A percentile compares a stretch with the other conserved stretches of the same genome.
These are phyloP conservation scores for Apiotrichum siamense DNA, from an alignment of 1,284 basidiomycete species.

Conservation along the genomic window DNA sequence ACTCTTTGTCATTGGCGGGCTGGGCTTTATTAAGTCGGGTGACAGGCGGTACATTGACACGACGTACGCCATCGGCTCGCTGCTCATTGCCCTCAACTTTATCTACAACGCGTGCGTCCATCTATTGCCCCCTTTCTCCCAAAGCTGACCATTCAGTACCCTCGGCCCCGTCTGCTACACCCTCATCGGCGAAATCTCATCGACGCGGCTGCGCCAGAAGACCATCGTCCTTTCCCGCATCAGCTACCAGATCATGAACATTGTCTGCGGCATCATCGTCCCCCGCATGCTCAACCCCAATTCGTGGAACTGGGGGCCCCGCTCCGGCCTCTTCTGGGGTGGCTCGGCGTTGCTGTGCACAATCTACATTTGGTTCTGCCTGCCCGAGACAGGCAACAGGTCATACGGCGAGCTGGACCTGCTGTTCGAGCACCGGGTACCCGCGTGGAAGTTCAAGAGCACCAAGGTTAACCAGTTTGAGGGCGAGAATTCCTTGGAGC, in stretches of 20 bases:
- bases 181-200: constrained; percentile 34
- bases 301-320: constrained; percentile 23
- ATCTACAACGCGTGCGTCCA: constrained; percentile 8
- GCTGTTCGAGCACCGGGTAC: constrained; percentile 28
- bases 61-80: constrained; percentile 10
- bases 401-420: constrained; percentile 30
- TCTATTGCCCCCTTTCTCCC: no score
- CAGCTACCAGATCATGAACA: constrained; percentile 38
- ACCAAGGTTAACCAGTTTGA: constrained; percentile 23
- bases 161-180: constrained; percentile 26
- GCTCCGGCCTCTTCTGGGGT: constrained; percentile 29
- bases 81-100: constrained; percentile 24
- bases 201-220: constrained; percentile 45
- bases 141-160: background rate
- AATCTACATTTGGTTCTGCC: constrained; percentile 28
- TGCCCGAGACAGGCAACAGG: constrained; percentile 33
- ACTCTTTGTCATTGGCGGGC: constrained; percentile 15
- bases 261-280: constrained; percentile 25
- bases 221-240: constrained; percentile 50
- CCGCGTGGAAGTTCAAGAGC: constrained; percentile 28
- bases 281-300: constrained; percentile 6
- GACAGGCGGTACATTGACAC: background rate
- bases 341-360: constrained; percentile 17
- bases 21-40: constrained; percentile 3
- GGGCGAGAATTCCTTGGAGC: background rate